Percentiles rank a stretch among this genome's conserved stretches.
Evolutionary conservation across 2,329 filamentous ascomycete genomes (phyloP).

Genomic region (Ramularia endophylla): DNA sequence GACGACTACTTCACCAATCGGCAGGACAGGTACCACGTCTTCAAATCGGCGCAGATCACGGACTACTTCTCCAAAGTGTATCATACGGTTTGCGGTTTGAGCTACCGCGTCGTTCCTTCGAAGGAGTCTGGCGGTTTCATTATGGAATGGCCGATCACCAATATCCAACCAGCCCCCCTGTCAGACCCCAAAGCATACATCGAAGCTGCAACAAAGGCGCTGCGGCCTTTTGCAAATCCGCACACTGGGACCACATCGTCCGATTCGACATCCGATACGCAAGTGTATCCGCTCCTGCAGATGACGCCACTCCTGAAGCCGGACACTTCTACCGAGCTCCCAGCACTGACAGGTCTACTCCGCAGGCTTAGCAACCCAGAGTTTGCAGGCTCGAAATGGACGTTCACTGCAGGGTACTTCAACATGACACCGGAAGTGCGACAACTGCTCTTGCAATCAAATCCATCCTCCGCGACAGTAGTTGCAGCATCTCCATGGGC

Average conservation of each 20-base stretch:
- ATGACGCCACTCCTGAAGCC: conserved; percentile 77
- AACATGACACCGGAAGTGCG: conserved; percentile 87
- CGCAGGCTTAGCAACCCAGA: conserved; percentile 57
- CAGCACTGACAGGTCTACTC: conserved; percentile 70
- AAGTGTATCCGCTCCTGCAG: conserved; percentile 80
- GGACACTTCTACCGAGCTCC: conserved; percentile 82
- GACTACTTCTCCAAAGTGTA: conserved; percentile 79
- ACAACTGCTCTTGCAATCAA: conserved; percentile 68
- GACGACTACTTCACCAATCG: conserved; percentile 94
- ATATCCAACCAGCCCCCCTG: conserved; percentile 70
- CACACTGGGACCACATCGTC: conserved; percentile 15
- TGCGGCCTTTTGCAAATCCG: conserved; percentile 60
- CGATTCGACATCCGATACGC: conserved; percentile 51
- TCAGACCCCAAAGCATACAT: conserved; percentile 65
- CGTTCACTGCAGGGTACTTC: conserved; percentile 97
- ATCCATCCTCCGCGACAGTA: conserved; percentile 66
- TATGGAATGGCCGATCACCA: conserved; percentile 68
- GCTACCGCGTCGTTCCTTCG: conserved; percentile 67
- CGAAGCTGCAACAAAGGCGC: conserved; percentile 57
- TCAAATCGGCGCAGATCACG: conserved; percentile 70
- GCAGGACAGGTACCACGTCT: conserved; percentile 90
- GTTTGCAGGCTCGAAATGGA: conserved; percentile 73
- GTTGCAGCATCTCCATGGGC: conserved; percentile 89
- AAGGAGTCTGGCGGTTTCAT: conserved; percentile 43
- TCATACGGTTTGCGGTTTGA: conserved; percentile 68